Base-by-base conservation (phyloP, 2,329 filamentous ascomycete species). In the Penicillium italicum region DNA sequence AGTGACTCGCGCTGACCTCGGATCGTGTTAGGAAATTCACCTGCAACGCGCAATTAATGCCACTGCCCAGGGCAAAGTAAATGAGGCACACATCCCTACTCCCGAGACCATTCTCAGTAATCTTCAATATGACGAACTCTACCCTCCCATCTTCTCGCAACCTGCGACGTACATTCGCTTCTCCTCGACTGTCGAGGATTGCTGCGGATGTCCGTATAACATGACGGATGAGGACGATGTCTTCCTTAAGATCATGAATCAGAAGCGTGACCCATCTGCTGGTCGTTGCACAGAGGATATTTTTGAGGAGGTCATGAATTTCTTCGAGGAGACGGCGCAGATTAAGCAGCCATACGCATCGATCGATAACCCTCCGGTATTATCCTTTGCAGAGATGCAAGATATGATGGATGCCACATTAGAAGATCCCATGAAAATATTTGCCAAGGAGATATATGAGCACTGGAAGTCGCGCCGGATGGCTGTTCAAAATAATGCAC, bases 121-220 rank as follows among this genome's bases (percentile, higher is more conserved):
- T 62, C 79, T 93, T 75, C 84, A 90, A 75, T 99, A 97, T 86
- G 90, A 95, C 75, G 84, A 88, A 68, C 83, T 97, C 66, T 97
- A 97, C 72, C 84, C 88, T 47, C 85, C 84, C 62, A 79, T 80
- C 55, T 97, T 93, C 76, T 83, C 86, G 68, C 88, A 95, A 74
- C 91, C 94, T 50, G 86, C 87, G 59, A 94, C 92, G 59, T 97
- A 97, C 76, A 96, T 99, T 72, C 91, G 93, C 62, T 97, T 96
- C 78, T 97, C 94, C 62, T 93, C 96, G 64, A 99, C 94, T 3
- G 93, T 99, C 59, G 94, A 99, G 77, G 94, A 99, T 76, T 96
- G 89, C 67, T 88, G 91, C 69, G 89, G 90, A 67, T 89, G 88
- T 71, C 85, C 87, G 66, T 99, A 99, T 85, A 91, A 96, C 77